These are phyloP conservation scores for Gossypium aridum DNA, from an alignment of 441 rosid genomes.

Conservation along the genomic window DNA sequence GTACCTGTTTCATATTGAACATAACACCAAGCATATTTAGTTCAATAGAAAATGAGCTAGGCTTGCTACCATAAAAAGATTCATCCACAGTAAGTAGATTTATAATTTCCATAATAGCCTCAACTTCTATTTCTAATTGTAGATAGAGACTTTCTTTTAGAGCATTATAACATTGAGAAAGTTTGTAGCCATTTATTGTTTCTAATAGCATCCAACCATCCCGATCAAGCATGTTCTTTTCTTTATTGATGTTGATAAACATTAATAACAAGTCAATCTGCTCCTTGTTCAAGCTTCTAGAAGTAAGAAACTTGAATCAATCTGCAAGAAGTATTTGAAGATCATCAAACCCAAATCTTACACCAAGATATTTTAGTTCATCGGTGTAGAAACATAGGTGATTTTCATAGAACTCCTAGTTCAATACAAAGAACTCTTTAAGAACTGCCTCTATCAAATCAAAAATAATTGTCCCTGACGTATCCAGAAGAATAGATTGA, in stretches of 20 bases:
- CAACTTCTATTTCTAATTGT: not conserved
- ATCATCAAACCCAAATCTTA: not conserved
- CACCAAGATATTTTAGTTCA: conserved; percentile 2
- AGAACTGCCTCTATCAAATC: not conserved
- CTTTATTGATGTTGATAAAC: not conserved
- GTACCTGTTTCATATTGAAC: not conserved
- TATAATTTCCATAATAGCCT: not conserved
- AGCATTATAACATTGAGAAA: not conserved
- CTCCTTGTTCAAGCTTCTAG: conserved; percentile 1
- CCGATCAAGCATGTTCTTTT: not conserved
- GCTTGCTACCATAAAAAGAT: conserved; percentile 4
- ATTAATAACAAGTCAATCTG: not conserved
- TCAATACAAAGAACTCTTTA: not conserved
- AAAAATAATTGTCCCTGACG: not conserved
- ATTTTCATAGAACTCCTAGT: not conserved
- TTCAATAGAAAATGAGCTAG: not conserved
- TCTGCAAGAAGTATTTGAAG: not conserved
- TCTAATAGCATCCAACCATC: not conserved
- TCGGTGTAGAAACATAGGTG: not conserved
- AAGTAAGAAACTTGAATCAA: not conserved
- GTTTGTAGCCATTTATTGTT: not conserved
- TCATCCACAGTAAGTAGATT: not conserved
- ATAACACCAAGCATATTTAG: not conserved
- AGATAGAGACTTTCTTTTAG: not conserved
- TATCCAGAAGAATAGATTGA: not conserved